Percentiles rank a stretch among this genome's conserved stretches.
These are phyloP conservation scores for Diaporthe vaccinii DNA, from an alignment of 2,329 filamentous ascomycete species.

Conservation along the genomic window DNA sequence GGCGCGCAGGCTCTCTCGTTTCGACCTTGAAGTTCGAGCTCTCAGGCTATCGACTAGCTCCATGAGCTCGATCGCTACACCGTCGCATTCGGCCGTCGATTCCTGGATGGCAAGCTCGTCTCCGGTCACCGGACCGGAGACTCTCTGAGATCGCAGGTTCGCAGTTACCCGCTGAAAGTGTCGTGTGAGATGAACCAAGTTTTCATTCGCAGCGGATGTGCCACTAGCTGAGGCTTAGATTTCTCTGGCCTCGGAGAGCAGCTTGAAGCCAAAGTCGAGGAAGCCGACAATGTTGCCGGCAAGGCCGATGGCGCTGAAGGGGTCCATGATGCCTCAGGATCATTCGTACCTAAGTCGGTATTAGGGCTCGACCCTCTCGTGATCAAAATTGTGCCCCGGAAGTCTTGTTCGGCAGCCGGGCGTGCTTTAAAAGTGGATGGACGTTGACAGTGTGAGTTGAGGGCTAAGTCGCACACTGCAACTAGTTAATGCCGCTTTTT, in stretches of 20 bases:
- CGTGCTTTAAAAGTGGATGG: not conserved
- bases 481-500: not conserved
- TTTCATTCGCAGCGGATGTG: not conserved
- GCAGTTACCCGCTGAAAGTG: slow-evolving; percentile 1
- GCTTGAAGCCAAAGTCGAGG: slow-evolving; percentile 9
- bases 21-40: slow-evolving; percentile 2
- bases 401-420: not conserved
- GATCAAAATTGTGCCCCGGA: not conserved
- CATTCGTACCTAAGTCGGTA: not conserved
- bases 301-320: not conserved
- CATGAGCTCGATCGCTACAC: not conserved
- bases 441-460: not conserved
- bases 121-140: not conserved
- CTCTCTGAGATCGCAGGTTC: not conserved
- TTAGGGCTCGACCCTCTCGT: not conserved
- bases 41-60: not conserved
- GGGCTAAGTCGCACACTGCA: not conserved
- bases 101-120: slow-evolving; percentile 10
- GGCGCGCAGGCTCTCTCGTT: slow-evolving; percentile 1
- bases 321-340: not conserved
- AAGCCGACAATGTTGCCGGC: not conserved
- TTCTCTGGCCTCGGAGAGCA: slow-evolving; percentile 2
- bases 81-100: not conserved
- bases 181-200: not conserved
- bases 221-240: not conserved